phyloP scores from a whole-genome alignment of 2,329 filamentous ascomycete genomes.

The Corynespora cassiicola region DNA sequence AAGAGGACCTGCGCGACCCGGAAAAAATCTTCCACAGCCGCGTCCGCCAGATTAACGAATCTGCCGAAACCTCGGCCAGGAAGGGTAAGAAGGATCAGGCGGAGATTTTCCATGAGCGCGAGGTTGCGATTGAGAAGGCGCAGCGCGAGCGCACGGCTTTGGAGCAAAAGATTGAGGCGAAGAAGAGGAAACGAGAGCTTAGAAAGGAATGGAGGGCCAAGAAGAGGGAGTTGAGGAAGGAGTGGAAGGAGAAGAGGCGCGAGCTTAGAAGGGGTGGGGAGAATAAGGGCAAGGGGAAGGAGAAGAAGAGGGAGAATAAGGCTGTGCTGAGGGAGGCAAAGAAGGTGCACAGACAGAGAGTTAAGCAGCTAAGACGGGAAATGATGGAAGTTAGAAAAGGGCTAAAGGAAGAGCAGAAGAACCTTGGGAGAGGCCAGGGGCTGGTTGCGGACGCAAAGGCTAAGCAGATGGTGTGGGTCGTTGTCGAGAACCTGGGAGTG shows the following conservation, averaged over 20 bases:
- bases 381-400: constrained; percentile 18
- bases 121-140: constrained; percentile 30
- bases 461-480: constrained; percentile 34
- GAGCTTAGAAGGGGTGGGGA: constrained; percentile 21
- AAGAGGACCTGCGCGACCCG: constrained; percentile 20
- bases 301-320: constrained; percentile 24
- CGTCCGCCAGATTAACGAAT: constrained; percentile 29
- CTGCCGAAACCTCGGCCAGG: constrained; percentile 16
- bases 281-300: constrained; percentile 23
- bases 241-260: constrained; percentile 22
- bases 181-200: constrained; percentile 21
- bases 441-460: constrained; percentile 10
- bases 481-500: constrained; percentile 36
- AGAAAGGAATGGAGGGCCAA: constrained; percentile 14
- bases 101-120: constrained; percentile 31
- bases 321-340: constrained; percentile 31
- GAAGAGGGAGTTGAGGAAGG: constrained; percentile 20
- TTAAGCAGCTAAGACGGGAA: constrained; percentile 23
- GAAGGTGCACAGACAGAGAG: constrained; percentile 28
- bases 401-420: constrained; percentile 21
- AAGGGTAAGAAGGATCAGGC: constrained; percentile 32
- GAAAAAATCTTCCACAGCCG: constrained; percentile 18
- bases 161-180: constrained; percentile 42
- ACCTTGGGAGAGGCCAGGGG: constrained; percentile 10
- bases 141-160: constrained; percentile 18